phyloP scores from a whole-genome alignment of 805 yeast genomes.

The Yarrowia bubula region DNA sequence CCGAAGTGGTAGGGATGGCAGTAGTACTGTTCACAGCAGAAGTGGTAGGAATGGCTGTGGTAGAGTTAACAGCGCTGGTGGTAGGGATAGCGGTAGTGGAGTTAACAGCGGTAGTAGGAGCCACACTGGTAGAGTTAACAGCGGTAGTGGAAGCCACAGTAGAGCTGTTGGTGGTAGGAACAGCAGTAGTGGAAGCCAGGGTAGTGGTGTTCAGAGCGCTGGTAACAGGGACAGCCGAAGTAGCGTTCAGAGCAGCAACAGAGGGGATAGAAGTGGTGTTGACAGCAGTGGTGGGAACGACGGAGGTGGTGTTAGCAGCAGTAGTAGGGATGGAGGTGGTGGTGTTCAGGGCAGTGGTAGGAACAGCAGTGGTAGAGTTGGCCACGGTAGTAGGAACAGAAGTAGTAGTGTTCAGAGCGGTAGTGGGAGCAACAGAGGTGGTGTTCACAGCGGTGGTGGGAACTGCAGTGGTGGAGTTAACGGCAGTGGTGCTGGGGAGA shows the following conservation, averaged over 20 bases:
- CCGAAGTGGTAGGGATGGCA: background rate
- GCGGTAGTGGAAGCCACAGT: no score
- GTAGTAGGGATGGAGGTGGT: background rate
- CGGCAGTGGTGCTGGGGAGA: background rate
- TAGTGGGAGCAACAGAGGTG: background rate
- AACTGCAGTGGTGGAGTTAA: background rate
- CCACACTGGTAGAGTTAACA: no score
- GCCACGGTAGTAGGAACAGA: background rate
- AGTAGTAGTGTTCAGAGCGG: background rate
- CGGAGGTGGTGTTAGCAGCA: background rate
- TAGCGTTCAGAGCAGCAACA: conserved; percentile 2
- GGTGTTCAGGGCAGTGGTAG: background rate
- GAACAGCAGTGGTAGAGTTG: no score
- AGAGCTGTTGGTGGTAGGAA: background rate
- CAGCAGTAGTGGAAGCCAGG: no score
- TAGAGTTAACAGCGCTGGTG: background rate
- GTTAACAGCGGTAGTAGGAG: background rate
- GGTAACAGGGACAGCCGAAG: conserved; percentile 4
- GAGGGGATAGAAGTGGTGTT: background rate
- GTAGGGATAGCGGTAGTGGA: no score
- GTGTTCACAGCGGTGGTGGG: background rate
- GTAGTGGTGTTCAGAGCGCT: background rate
- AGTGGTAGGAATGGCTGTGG: background rate
- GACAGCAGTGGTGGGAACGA: background rate
- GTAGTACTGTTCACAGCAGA: background rate